A percentile compares a stretch with the other conserved stretches of the same genome.
These are phyloP conservation scores for Colletotrichum tanaceti DNA, from an alignment of 2,329 filamentous ascomycete genomes.

Conservation along the genomic window DNA sequence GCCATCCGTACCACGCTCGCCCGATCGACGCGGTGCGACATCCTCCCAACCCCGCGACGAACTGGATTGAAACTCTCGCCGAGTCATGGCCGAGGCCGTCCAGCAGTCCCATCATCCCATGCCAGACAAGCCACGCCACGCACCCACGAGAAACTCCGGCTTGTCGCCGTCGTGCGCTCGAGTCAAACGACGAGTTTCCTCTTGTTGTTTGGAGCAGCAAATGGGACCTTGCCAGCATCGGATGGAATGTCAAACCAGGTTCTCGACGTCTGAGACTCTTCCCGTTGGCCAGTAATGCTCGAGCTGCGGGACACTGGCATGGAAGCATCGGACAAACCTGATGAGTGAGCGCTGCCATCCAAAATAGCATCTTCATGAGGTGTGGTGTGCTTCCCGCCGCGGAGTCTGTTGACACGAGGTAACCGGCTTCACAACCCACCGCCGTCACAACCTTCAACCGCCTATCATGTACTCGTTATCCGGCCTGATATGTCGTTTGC, in stretches of 20 bases:
- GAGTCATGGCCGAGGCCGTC: conserved; percentile 27
- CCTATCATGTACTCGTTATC: background rate
- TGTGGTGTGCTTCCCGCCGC: background rate
- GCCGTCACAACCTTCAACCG: conserved; percentile 3
- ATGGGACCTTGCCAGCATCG: conserved; percentile 15
- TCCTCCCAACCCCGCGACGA: too few species aligned
- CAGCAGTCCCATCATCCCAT: background rate
- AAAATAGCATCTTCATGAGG: background rate
- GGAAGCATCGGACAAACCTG: conserved; percentile 22
- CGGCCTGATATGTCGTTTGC: conserved; percentile 6
- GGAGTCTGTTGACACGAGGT: conserved; percentile 7
- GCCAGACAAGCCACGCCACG: conserved; percentile 14
- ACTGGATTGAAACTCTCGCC: conserved; percentile 33
- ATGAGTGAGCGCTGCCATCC: background rate
- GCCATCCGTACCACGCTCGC: too few species aligned
- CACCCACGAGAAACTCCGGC: conserved; percentile 10
- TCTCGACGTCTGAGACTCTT: conserved; percentile 2
- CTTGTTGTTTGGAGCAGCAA: conserved; percentile 19
- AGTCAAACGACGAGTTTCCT: conserved; percentile 26
- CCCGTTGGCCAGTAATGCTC: conserved; percentile 3
- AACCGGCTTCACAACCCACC: conserved; percentile 8
- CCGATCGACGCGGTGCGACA: too few species aligned
- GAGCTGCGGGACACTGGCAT: background rate
- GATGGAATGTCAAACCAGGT: conserved; percentile 28
- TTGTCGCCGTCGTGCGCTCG: conserved; percentile 34